Evolutionary conservation across 371 early-diverging fungal species (phyloP).

Genomic region (Syncephalastrum monosporum): DNA sequence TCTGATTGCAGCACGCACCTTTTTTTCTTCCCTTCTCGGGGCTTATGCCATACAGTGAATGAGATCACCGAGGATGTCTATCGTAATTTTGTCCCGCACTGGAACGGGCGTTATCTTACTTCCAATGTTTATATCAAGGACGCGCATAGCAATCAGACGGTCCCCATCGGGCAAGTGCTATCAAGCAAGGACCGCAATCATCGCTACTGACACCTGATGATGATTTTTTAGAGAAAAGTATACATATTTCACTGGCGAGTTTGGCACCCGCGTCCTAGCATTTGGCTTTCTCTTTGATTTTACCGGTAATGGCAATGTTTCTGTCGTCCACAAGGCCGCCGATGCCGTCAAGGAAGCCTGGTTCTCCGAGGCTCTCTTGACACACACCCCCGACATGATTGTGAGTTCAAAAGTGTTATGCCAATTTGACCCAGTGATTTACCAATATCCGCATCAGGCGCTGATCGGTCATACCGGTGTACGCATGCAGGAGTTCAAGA

Average conservation of each 20-base stretch:
- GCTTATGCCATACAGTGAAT: conserved; percentile 19
- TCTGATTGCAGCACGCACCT: background rate
- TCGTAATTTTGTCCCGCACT: conserved; percentile 47
- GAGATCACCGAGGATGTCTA: conserved; percentile 30
- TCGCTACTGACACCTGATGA: background rate
- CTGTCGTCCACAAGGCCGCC: conserved; percentile 41
- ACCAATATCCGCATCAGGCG: conserved; percentile 1
- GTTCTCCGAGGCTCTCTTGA: conserved; percentile 54
- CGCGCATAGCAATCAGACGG: conserved; percentile 41
- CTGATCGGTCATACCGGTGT: conserved; percentile 56
- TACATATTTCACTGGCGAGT: conserved; percentile 54
- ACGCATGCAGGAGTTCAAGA: conserved; percentile 46
- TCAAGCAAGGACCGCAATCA: background rate
- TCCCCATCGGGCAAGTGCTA: conserved; percentile 46
- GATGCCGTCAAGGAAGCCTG: conserved; percentile 52
- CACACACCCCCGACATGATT: conserved; percentile 52
- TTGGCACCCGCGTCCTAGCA: conserved; percentile 56
- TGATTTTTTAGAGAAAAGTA: conserved; percentile 30
- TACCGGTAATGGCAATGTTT: conserved; percentile 34
- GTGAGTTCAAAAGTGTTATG: conserved; percentile 6
- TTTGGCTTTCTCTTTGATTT: conserved; percentile 62
- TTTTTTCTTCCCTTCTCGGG: background rate
- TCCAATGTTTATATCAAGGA: conserved; percentile 54
- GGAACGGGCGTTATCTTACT: conserved; percentile 54
- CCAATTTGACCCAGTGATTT: background rate